Evolutionary conservation across 306 rosid genomes (phyloP), one percentile per base, ranked within the genome.

Genomic region (Dryas alaskensis): DNA sequence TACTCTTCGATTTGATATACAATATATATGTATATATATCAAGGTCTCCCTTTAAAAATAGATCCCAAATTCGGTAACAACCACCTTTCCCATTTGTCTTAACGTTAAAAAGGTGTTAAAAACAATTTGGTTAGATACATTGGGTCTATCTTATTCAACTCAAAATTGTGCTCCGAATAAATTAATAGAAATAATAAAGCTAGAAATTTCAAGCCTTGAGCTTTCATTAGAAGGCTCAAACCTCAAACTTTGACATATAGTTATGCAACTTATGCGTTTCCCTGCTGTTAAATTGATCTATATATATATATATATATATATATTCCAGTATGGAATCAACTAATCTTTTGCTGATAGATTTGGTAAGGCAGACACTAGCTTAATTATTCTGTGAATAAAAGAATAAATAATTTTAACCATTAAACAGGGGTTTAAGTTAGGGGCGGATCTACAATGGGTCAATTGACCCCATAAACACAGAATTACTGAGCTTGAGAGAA

Each of bases 381-480:
- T 22, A 22, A 22, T 22, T 22, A 22, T 22, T 22, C 22, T 22
- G 65, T 31, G 37, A 31, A 31, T 31, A 31, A 31, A 31, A 31
- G 37, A 31, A 31, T 31, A 31, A 31, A 31, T 31, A 31, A 31
- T 31, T 31, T 31, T 1, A 31, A 31, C 37, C 37, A 0, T 31
- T 31, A 31, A 22, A 22, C 22, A 22, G 22, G 22, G 22, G 22
- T 22, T n/a, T n/a, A n/a, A n/a, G n/a, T n/a, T n/a, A 19, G 19
- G 19, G 19, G 19, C 19, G 19, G 19, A 19, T 19, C 19, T 19
- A 19, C 19, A 19, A 0, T 19, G 19, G 19, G 19, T 89, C 92
- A 92, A 19, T 19, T 19, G 19, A 19, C 19, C 19, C 19, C 19
- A 19, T 19, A 0, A 19, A 19, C 19, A 0, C 19, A 19, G 19